Percentiles rank a stretch among this genome's conserved stretches.
These are phyloP conservation scores for Passalora sequoiae DNA, from an alignment of 2,329 filamentous ascomycete species.

Conservation along the genomic window DNA sequence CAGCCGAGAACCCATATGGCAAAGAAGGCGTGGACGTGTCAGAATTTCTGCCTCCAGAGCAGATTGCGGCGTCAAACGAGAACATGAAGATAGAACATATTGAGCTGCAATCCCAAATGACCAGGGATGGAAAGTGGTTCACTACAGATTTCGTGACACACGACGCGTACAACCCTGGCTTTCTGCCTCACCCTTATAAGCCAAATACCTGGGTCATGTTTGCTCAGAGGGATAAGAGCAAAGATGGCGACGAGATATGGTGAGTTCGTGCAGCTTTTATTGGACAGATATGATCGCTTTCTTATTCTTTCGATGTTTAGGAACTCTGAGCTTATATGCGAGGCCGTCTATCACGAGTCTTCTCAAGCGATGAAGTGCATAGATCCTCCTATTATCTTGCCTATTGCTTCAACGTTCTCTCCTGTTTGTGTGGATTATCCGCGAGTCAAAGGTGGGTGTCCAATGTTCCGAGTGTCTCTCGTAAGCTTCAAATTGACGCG, in stretches of 20 bases:
- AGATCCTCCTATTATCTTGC: constrained; percentile 3
- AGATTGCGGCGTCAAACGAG: constrained; percentile 6
- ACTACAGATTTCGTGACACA: constrained; percentile 8
- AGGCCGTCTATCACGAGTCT: constrained; percentile 5
- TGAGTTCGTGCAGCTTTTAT: too few species aligned
- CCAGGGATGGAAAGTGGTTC: constrained; percentile 3
- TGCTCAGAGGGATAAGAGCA: constrained; percentile 5
- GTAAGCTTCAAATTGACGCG: too few species aligned
- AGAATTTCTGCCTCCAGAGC: too few species aligned
- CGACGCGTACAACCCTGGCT: constrained; percentile 7
- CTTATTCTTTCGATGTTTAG: too few species aligned
- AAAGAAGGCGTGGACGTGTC: too few species aligned
- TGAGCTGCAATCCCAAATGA: constrained; percentile 8
- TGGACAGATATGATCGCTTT: too few species aligned
- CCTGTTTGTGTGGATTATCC: too few species aligned
- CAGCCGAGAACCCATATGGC: too few species aligned
- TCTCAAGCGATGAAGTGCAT: constrained; percentile 10
- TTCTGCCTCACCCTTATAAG: constrained; percentile 10
- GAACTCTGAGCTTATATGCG: constrained; percentile 10
- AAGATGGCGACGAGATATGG: background rate
- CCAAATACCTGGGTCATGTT: constrained; percentile 10
- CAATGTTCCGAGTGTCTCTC: too few species aligned
- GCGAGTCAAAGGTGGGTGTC: too few species aligned
- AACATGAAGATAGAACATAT: constrained; percentile 7
- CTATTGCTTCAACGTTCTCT: constrained; percentile 8